Conservation (phyloP, 257 asterid genomes). For the Forsythia viridissima region DNA sequence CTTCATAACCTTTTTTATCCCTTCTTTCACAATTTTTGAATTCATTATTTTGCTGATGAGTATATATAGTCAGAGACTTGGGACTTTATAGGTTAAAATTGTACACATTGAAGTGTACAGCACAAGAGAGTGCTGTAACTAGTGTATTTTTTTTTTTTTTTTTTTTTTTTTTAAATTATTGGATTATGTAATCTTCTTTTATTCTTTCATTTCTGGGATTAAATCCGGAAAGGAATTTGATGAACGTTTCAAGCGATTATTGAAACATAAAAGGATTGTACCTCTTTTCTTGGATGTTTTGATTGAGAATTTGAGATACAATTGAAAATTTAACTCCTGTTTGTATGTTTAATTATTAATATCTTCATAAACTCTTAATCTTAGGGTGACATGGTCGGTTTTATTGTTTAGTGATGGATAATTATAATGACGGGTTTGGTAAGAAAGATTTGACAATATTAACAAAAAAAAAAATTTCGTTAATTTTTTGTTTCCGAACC, state of each 20-base stretch:
- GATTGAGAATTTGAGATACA: background rate
- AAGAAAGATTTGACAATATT: too few species aligned
- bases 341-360: too few species aligned
- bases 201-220: background rate
- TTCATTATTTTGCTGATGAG: background rate
- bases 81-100: background rate
- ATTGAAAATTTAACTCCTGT: too few species aligned
- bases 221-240: background rate
- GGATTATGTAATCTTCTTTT: background rate
- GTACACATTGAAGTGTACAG: background rate
- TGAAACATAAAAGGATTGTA: background rate
- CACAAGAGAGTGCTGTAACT: background rate
- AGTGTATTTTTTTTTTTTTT: background rate
- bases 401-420: background rate
- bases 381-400: too few species aligned
- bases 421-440: too few species aligned
- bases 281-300: too few species aligned
- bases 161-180: too few species aligned
- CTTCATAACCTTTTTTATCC: background rate
- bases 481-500: too few species aligned
- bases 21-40: background rate
- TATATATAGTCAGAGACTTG: background rate
- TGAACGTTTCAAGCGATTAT: background rate
- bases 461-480: too few species aligned
- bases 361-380: background rate